A percentile compares a stretch with the other conserved stretches of the same genome.
Conservation (phyloP, 2,329 filamentous ascomycete species). For the Aspergillus nomiae region DNA sequence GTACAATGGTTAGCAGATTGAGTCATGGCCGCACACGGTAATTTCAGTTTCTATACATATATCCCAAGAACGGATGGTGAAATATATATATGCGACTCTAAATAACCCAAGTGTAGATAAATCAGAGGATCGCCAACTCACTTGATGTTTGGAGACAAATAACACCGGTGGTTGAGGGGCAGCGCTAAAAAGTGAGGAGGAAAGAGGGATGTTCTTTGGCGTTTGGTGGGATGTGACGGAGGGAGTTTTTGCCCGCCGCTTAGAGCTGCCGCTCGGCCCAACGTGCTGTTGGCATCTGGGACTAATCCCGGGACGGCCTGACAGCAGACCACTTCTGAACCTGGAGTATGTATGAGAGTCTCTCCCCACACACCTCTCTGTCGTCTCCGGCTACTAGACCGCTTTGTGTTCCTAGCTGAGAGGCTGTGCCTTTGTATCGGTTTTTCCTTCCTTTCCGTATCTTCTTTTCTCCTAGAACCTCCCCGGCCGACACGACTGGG, state of each 20-base stretch:
- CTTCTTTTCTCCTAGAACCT: not conserved
- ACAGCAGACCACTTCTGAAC: slow-evolving; percentile 5
- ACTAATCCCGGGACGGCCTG: slow-evolving; percentile 5
- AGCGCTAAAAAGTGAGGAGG: slow-evolving; percentile 1
- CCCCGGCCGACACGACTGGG: not conserved
- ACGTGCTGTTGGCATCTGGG: slow-evolving; percentile 6
- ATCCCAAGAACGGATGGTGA: not conserved
- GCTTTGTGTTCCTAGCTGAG: slow-evolving; percentile 1
- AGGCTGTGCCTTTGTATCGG: slow-evolving; percentile 7
- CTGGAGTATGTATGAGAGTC: slow-evolving; percentile 2
- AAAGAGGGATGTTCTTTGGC: slow-evolving; percentile 8
- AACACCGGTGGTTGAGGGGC: not conserved
- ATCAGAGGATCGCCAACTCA: not conserved
- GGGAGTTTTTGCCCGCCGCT: slow-evolving; percentile 23
- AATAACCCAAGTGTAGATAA: not conserved
- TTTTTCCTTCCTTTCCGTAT: not conserved
- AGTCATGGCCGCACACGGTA: slow-evolving; percentile 7
- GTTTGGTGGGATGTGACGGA: slow-evolving; percentile 20
- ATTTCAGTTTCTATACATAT: not conserved
- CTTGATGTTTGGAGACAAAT: not conserved
- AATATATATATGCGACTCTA: not conserved
- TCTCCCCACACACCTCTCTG: slow-evolving; percentile 15
- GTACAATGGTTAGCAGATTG: not conserved
- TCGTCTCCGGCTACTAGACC: slow-evolving; percentile 9
- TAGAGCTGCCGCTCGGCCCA: slow-evolving; percentile 18